phyloP scores from a whole-genome alignment of 75 land plant genomes.

The Pinus albicaulis region DNA sequence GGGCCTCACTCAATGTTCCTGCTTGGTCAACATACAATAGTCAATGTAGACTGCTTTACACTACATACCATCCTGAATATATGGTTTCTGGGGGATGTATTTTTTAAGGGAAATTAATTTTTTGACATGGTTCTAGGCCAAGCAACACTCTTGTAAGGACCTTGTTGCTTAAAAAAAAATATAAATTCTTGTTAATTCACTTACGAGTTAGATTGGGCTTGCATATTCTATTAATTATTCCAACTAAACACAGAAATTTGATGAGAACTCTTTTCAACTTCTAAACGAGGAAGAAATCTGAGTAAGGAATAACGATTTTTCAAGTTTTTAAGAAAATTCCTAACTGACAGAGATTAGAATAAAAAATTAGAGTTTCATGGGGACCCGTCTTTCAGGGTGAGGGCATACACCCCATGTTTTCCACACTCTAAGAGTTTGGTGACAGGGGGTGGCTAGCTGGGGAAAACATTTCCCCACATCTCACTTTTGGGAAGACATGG shows the following conservation, averaged over 20 bases:
- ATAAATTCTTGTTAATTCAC: not conserved
- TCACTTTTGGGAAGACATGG: too few species aligned
- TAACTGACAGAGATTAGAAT: not conserved
- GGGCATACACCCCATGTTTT: too few species aligned
- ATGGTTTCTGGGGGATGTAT: too few species aligned
- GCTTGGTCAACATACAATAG: too few species aligned
- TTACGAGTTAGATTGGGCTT: not conserved
- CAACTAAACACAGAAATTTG: not conserved
- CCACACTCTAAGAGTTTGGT: too few species aligned
- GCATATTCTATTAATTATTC: too few species aligned
- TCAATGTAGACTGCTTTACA: too few species aligned
- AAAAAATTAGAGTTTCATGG: not conserved
- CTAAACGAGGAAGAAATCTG: not conserved
- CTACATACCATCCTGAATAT: too few species aligned
- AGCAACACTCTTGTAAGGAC: not conserved
- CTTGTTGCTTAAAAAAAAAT: conserved; percentile 3
- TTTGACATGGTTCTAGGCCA: conserved; percentile 12
- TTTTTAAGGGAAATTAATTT: not conserved
- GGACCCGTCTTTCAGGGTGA: too few species aligned
- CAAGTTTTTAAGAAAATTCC: not conserved
- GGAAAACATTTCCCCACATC: too few species aligned
- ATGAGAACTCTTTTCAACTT: not conserved
- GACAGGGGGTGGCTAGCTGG: too few species aligned
- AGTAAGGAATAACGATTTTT: not conserved
- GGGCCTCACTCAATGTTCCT: too few species aligned